Evolutionary conservation across 208 protist genomes (phyloP), one percentile per base, ranked within the genome.

Genomic region (Herpetomonas muscarum): DNA sequence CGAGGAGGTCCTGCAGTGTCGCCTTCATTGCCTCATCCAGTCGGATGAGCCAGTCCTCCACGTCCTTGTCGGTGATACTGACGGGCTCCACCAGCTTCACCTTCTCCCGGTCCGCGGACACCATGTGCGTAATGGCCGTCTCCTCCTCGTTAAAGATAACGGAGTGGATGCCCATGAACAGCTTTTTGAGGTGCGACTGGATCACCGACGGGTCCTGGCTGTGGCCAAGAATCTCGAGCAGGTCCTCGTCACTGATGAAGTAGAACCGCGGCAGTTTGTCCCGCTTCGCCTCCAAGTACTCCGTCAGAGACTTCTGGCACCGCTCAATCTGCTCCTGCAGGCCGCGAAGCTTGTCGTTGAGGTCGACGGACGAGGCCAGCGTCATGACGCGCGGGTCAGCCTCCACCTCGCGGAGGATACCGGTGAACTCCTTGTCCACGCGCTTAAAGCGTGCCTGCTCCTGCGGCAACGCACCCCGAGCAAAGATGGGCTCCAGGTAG

Each of bases 221-320:
- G 63, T 97, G 92, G 19, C 93, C 93, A 29, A 98, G 79, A 79
- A 99, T 99, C 78, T 99, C 97, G 5, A 99, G 85, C 66, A 99
- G 75, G 61, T 99, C 98, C 60, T 99, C 96, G 74, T 99, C 98
- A 68, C 96, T 97, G 67, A 99, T 97, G 71, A 99, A 99, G 71
- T 99, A 99, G 67, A 99, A 99, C 47, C 98, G 87, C 7, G 93
- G 92, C 56, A 96, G 78, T 64, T 84, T 90, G 28, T 83, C 74
- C 21, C 98, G 85, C 81, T 99, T 99, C 42, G 95, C 71, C 67
- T 99, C 98, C n/a, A 99, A 86, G 76, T 95, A 99, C 67, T 98
- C 93, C 36, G 87, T 89, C 1, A 99, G 83, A 5, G 97, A 97
- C 76, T 96, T 96, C 62, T 98, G 94, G 68, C 96, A 98, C 9